These are phyloP conservation scores for Canna indica DNA, from an alignment of 176 grass and related monocot genomes.

Conservation along the genomic window DNA sequence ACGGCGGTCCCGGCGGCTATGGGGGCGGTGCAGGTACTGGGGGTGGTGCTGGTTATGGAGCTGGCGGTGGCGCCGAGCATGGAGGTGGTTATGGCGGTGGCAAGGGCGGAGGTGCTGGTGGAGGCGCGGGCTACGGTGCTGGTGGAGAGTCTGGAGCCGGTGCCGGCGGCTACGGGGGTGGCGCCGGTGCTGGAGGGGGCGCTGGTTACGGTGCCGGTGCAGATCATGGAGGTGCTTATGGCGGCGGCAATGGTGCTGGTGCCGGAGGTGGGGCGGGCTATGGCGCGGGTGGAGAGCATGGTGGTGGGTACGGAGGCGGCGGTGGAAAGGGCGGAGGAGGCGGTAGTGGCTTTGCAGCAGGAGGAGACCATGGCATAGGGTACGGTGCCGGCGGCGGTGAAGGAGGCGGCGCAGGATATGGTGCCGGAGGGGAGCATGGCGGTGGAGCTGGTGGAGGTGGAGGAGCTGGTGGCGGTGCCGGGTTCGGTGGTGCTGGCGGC, in stretches of 20 bases:
- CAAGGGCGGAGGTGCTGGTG: too few species aligned
- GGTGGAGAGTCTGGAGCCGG: background rate
- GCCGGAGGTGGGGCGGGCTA: background rate
- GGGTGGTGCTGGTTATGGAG: background rate
- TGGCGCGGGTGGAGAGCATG: background rate
- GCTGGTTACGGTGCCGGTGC: background rate
- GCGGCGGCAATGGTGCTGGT: background rate
- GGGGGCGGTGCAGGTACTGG: background rate
- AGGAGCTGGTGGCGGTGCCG: background rate
- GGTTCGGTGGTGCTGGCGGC: background rate
- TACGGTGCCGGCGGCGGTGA: background rate
- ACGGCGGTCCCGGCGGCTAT: background rate
- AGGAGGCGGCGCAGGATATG: background rate
- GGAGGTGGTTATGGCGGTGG: background rate
- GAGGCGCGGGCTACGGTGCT: background rate
- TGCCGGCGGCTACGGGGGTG: background rate
- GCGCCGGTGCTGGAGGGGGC: background rate
- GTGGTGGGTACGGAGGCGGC: background rate
- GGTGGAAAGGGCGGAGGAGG: too few species aligned
- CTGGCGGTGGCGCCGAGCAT: background rate
- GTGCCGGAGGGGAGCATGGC: background rate
- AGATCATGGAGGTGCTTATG: background rate
- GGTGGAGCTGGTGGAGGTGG: background rate
- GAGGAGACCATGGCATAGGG: too few species aligned
- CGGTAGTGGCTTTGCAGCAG: too few species aligned